Base-by-base conservation (phyloP, 2,329 filamentous ascomycete genomes). In the Scolecobasidium constrictum region DNA sequence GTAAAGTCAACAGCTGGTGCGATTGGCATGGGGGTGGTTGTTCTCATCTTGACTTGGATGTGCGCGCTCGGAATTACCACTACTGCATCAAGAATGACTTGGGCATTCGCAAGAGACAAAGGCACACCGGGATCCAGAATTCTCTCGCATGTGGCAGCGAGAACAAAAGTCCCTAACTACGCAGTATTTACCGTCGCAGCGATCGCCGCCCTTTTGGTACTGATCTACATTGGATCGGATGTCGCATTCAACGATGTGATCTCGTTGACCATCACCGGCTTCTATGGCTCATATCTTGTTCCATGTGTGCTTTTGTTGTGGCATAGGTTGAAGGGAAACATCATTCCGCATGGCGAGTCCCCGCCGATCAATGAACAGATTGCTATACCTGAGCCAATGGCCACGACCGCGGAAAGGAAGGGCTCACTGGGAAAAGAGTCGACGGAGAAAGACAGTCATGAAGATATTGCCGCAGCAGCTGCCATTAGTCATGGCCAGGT, bases 101-200 rank as follows among this genome's bases (percentile, higher is more conserved):
- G 46, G 45, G 21, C 46, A 5, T 47, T 47, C 22, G 46, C 46
- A 9, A 37, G 46, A 3, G 46, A 47, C 39, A 42, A 40, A n/a
- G 46, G 46, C 22, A 38, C 33, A 15, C 46, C 46, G 2, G 21
- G 18, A 20, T 43, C 37, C 17, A 16, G 35, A 7, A 6, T 37
- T 1, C 45, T 47, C 17, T 23, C 47, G 35, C 45, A 47, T 31
- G 55, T 61, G n/a, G 48, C 49, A 35, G 37, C 48, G 3, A 47
- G 51, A 18, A 53, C 53, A 3, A 49, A 49, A 37, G 49, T 61
- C 3, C 58, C 58, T 1, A 51, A 56, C 34, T 47, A 48, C 9
- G 56, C 56, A 3, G 53, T 46, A 3, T 33, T 74, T 16, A 69
- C 68, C 1, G 70, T 73, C 46, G 66, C 79, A 0, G 72, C 71